A percentile compares a stretch with the other conserved stretches of the same genome.
Conservation (phyloP, 169 alveolate species). For the Plasmodium chabaudi region DNA sequence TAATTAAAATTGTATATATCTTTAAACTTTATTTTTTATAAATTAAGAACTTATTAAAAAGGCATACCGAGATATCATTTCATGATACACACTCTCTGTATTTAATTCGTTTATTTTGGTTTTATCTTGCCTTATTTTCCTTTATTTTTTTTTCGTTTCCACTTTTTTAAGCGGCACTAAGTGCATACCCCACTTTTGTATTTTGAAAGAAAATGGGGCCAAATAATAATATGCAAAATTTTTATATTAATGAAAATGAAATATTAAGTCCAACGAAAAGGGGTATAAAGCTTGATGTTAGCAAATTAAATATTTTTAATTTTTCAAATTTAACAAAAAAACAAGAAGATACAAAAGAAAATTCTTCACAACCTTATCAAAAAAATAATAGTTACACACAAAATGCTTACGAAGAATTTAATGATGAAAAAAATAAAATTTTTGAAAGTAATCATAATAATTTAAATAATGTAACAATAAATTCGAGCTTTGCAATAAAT, state of each 20-base stretch:
- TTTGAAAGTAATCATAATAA: not conserved
- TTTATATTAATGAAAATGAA: conserved; percentile 41
- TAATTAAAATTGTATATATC: no score
- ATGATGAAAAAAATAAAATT: not conserved
- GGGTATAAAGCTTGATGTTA: conserved; percentile 66
- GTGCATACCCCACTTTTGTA: not conserved
- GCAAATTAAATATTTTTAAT: conserved; percentile 40
- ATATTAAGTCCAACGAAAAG: conserved; percentile 67
- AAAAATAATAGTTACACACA: not conserved
- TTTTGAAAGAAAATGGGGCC: conserved; percentile 8
- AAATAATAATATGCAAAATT: conserved; percentile 30
- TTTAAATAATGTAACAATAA: conserved; percentile 6
- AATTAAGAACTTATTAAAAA: no score
- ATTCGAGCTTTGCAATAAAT: conserved; percentile 13
- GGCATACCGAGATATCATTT: not conserved
- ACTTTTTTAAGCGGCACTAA: not conserved
- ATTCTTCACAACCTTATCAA: not conserved
- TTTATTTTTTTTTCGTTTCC: not conserved
- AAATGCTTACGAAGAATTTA: not conserved
- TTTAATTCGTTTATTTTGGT: not conserved
- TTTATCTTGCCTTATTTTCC: not conserved
- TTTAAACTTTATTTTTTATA: no score
- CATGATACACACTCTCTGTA: not conserved
- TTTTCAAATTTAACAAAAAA: conserved; percentile 15
- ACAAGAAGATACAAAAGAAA: conserved; percentile 5